Conservation (phyloP, 2,329 filamentous ascomycete genomes). For the Tolypocladium sp. region DNA sequence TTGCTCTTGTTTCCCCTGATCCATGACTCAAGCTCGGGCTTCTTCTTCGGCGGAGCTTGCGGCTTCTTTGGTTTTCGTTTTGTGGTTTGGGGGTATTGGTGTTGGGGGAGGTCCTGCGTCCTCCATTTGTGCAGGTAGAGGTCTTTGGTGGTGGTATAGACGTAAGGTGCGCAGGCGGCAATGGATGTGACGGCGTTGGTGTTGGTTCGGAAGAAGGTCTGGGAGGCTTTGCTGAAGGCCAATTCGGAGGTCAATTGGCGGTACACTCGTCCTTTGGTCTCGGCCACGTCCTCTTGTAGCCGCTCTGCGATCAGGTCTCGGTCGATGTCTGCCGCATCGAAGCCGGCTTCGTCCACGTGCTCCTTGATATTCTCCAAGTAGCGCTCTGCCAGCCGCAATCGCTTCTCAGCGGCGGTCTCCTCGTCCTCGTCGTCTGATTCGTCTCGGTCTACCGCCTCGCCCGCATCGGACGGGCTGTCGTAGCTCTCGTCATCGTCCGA, state of each 20-base stretch:
- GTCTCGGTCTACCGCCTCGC: slow-evolving; percentile 33
- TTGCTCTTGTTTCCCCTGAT: slow-evolving; percentile 53
- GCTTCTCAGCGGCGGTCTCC: slow-evolving; percentile 83
- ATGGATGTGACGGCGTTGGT: slow-evolving; percentile 71
- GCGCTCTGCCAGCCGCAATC: slow-evolving; percentile 78
- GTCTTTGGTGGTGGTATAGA: slow-evolving; percentile 86
- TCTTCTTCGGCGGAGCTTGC: slow-evolving; percentile 47
- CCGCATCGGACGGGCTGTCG: slow-evolving; percentile 29
- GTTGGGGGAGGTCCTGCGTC: slow-evolving; percentile 55
- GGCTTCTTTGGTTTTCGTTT: slow-evolving; percentile 49
- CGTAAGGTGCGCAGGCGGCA: slow-evolving; percentile 68
- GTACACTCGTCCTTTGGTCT: slow-evolving; percentile 85
- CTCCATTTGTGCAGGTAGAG: slow-evolving; percentile 82
- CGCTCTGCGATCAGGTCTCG: slow-evolving; percentile 84
- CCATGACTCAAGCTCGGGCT: slow-evolving; percentile 54
- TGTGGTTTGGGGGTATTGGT: slow-evolving; percentile 52
- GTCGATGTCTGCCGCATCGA: slow-evolving; percentile 91
- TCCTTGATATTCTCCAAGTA: slow-evolving; percentile 86
- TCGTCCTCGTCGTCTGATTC: slow-evolving; percentile 66
- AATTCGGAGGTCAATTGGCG: slow-evolving; percentile 67
- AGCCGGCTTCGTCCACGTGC: slow-evolving; percentile 72
- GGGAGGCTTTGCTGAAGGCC: slow-evolving; percentile 56
- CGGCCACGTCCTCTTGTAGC: slow-evolving; percentile 84
- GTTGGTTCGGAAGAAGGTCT: slow-evolving; percentile 70
- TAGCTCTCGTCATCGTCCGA: slow-evolving; percentile 55